These are phyloP conservation scores for Fusarium goolgardi DNA, from an alignment of 2,329 filamentous ascomycete genomes.

Conservation along the genomic window DNA sequence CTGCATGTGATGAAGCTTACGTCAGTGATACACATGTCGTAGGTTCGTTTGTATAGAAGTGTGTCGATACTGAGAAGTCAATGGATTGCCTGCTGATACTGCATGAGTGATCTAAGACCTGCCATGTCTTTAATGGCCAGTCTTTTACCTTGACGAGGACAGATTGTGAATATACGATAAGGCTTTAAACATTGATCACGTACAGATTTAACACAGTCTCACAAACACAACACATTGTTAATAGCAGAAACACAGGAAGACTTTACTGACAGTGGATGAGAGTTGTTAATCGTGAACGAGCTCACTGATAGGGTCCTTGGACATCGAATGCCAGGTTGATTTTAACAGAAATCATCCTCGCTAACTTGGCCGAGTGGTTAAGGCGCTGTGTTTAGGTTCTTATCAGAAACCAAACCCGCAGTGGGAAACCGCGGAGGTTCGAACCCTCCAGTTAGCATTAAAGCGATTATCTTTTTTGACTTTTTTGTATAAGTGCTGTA, in stretches of 20 bases:
- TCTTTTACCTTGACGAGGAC: neutral
- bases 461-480: constrained; percentile 11
- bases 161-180: neutral
- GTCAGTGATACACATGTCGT: neutral
- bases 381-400: constrained; percentile 45
- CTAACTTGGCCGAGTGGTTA: constrained; percentile 45
- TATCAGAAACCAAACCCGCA: constrained; percentile 42
- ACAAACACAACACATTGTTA: neutral
- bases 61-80: neutral
- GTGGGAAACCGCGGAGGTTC: constrained; percentile 45
- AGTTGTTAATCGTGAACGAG: neutral
- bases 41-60: neutral
- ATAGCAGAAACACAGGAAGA: too few relatives aligned
- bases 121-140: too few relatives aligned
- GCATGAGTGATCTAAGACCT: neutral
- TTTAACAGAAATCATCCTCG: constrained; percentile 27
- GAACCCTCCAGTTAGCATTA: constrained; percentile 43
- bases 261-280: neutral
- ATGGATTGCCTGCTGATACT: neutral
- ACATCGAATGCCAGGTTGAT: rapidly evolving
- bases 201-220: neutral
- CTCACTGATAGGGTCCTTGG: rapidly evolving
- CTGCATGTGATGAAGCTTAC: rapidly evolving
- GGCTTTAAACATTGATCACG: too few relatives aligned
- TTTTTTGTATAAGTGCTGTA: neutral